Conservation (phyloP, 192 early-diverging fungal species). For the Funneliformis geosporum region DNA sequence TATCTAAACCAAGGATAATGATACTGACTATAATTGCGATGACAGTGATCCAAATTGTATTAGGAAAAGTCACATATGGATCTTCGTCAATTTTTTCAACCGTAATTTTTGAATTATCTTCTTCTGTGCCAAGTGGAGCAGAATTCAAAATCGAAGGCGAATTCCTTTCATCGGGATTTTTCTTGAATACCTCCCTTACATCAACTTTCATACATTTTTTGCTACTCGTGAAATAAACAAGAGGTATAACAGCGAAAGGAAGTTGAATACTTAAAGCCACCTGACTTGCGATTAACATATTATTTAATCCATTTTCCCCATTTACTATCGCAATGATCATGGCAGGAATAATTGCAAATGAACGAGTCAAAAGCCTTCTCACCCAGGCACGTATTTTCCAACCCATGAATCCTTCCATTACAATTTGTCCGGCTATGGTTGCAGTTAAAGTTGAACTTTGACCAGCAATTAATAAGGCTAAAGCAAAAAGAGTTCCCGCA, state of each 20-base stretch:
- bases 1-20: constrained; percentile 49
- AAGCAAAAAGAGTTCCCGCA: constrained; percentile 71
- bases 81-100: background rate
- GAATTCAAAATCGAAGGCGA: background rate
- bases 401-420: constrained; percentile 80
- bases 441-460: constrained; percentile 79
- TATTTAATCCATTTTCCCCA: constrained; percentile 64
- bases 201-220: constrained; percentile 53
- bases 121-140: background rate
- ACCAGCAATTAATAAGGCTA: constrained; percentile 75
- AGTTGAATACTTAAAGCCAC: constrained; percentile 79
- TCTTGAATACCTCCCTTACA: constrained; percentile 35
- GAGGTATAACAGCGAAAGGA: constrained; percentile 81
- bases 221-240: constrained; percentile 67
- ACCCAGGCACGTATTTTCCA: constrained; percentile 63
- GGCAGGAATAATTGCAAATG: constrained; percentile 73
- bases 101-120: background rate
- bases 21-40: constrained; percentile 41
- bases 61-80: constrained; percentile 37
- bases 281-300: constrained; percentile 69
- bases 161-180: constrained; percentile 23
- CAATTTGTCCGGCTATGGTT: constrained; percentile 83
- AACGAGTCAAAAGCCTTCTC: constrained; percentile 69
- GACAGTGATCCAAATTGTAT: constrained; percentile 36
- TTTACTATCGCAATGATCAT: constrained; percentile 63